Evolutionary conservation across 2,329 filamentous ascomycete genomes (phyloP).

Genomic region (Simplicillium aogashimaense): DNA sequence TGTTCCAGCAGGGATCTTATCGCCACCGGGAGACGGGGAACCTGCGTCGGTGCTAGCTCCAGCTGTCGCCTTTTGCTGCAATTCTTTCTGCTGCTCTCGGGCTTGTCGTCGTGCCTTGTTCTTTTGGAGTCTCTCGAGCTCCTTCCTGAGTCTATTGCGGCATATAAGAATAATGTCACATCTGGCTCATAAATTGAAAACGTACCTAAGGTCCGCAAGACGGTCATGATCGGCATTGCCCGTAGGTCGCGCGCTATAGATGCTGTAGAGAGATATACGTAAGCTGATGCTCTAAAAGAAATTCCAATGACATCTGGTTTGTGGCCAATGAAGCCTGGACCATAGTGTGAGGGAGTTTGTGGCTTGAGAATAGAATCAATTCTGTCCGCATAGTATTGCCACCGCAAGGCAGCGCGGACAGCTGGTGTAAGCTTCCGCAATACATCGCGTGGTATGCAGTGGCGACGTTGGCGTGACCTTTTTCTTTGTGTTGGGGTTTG

Average conservation of each 20-base stretch:
- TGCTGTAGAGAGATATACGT: conserved; percentile 30
- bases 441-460: too few relatives aligned
- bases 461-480: too few relatives aligned
- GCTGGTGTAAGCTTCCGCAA: conserved; percentile 1
- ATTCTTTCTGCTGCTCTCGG: conserved; percentile 79
- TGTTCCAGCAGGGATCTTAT: conserved; percentile 54
- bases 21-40: conserved; percentile 35
- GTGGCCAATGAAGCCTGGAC: conserved; percentile 18
- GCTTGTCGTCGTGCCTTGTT: conserved; percentile 86
- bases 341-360: conserved; percentile 7
- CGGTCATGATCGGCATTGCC: conserved; percentile 41
- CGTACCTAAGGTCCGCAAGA: conserved; percentile 32
- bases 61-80: conserved; percentile 34
- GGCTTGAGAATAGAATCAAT: too few relatives aligned
- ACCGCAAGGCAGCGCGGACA: too few relatives aligned
- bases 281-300: conserved; percentile 24
- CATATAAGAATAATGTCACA: neutral
- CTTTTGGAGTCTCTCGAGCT: conserved; percentile 75
- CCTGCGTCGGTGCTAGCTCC: conserved; percentile 27
- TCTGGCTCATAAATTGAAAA: neutral
- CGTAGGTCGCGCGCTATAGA: conserved; percentile 38
- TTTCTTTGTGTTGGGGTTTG: too few relatives aligned
- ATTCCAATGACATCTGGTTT: conserved; percentile 20
- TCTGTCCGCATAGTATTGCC: too few relatives aligned
- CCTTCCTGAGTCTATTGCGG: conserved; percentile 35